Evolutionary conservation across 164 flowering plant genomes (phyloP), one percentile per base, ranked within the genome.

Genomic region (Pachysandra terminalis): DNA sequence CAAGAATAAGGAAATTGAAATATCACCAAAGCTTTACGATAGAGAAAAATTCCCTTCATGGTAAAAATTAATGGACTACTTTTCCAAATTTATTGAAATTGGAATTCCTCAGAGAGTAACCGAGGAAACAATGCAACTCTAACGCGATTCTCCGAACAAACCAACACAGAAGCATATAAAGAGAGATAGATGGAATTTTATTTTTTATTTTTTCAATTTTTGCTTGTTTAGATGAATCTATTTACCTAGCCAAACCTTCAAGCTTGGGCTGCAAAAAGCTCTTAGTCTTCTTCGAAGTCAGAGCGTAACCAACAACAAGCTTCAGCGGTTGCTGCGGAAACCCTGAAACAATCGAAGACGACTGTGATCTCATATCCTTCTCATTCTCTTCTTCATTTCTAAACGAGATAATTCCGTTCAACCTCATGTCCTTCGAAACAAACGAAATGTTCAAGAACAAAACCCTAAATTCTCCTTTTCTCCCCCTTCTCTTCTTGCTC

Each of bases 221-320:
- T 32, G 37, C 37, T 7, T 45, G 4, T 45, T 27, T 26, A 26
- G n/a, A 58, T 15, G 17, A 19, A 58, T 26, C 19, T 26, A 58
- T 66, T n/a, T 79, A 87, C 91, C 91, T 75, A 59, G 89, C 91
- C 63, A 87, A 67, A 19, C 71, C 68, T 64, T 82, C 80, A 25
- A 87, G 79, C 73, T 82, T 84, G 6, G 91, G 91, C 67, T 84
- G 87, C 76, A 87, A 69, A 73, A 87, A 87, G 65, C 91, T 87
- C 82, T 84, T 87, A 60, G 61, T 84, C 79, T 87, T 87, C 85
- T 87, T 87, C 21, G 85, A 79, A 19, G 91, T 87, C 32, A 87
- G 73, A 51, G 91, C 91, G 51, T 87, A 87, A 3, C 91, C 91
- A 9, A 87, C 91, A 9, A 85, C 84, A 62, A 87, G 71, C 24